Evolutionary conservation across 2,329 filamentous ascomycete genomes (phyloP).

Genomic region (Fragosphaeria purpurea): DNA sequence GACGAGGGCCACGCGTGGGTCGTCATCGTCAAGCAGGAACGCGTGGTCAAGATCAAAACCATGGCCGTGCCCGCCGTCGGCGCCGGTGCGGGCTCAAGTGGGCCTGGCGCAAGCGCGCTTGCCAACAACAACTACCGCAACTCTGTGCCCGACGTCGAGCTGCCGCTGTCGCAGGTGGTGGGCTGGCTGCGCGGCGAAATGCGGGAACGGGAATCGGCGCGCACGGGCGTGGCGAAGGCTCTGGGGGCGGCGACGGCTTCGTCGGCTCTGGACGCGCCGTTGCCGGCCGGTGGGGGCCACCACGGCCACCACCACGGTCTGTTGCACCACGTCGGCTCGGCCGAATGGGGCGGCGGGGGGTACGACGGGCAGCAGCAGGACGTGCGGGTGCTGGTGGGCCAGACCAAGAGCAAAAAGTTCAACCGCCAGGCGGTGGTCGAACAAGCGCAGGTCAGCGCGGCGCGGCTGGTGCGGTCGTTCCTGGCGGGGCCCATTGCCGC

Average conservation of each 20-base stretch:
- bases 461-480: constrained; percentile 59
- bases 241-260: constrained; percentile 7
- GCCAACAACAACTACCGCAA: constrained; percentile 60
- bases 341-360: constrained; percentile 1
- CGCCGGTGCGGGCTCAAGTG: neutral
- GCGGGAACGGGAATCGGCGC: constrained; percentile 44
- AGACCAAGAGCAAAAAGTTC: constrained; percentile 81
- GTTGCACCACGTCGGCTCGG: constrained; percentile 17
- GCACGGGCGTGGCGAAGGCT: constrained; percentile 13
- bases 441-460: constrained; percentile 52
- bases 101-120: neutral
- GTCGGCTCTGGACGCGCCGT: constrained; percentile 17
- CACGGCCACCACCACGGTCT: constrained; percentile 12
- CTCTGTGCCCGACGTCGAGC: constrained; percentile 64
- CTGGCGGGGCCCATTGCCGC: constrained; percentile 73
- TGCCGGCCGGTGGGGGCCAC: constrained; percentile 15
- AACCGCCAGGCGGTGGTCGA: constrained; percentile 82
- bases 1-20: constrained; percentile 78
- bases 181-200: constrained; percentile 73
- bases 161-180: constrained; percentile 63
- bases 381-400: constrained; percentile 74
- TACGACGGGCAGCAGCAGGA: constrained; percentile 41
- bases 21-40: constrained; percentile 69
- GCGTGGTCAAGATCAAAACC: constrained; percentile 68
- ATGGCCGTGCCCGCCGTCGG: constrained; percentile 33